Conservation (phyloP, 2,329 filamentous ascomycete genomes). For the Ploettnerulaceae sp. region DNA sequence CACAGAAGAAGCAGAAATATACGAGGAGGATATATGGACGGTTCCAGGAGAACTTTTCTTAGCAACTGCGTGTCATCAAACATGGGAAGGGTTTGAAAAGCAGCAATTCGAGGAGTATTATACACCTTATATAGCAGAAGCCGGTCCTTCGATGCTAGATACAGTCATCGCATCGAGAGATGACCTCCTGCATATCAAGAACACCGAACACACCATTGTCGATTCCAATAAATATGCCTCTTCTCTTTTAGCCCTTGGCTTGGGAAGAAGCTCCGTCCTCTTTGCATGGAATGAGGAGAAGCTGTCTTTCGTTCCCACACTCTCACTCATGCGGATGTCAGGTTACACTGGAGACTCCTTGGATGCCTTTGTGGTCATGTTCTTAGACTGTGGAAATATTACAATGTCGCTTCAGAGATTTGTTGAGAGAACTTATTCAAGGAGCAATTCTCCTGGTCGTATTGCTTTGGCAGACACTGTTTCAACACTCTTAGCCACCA, state of each 20-base stretch:
- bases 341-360: slow-evolving; percentile 47
- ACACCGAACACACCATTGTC: slow-evolving; percentile 40
- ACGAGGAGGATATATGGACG: slow-evolving; percentile 44
- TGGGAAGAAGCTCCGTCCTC: slow-evolving; percentile 68
- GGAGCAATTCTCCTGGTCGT: slow-evolving; percentile 27
- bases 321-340: slow-evolving; percentile 47
- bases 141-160: slow-evolving; percentile 61
- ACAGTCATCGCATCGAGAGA: slow-evolving; percentile 45
- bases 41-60: slow-evolving; percentile 33
- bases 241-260: slow-evolving; percentile 59
- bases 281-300: slow-evolving; percentile 56
- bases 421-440: slow-evolving; percentile 29
- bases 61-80: slow-evolving; percentile 45
- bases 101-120: slow-evolving; percentile 36
- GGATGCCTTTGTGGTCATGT: slow-evolving; percentile 38
- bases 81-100: slow-evolving; percentile 64
- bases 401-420: slow-evolving; percentile 31
- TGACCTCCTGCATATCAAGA: slow-evolving; percentile 39
- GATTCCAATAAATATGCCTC: slow-evolving; percentile 46
- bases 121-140: slow-evolving; percentile 62
- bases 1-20: slow-evolving; percentile 27
- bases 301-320: slow-evolving; percentile 46
- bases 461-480: slow-evolving; percentile 36
- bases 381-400: slow-evolving; percentile 35
- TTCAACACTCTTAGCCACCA: slow-evolving; percentile 34